Evolutionary conservation across 2,329 filamentous ascomycete species (phyloP).

Genomic region (Fusarium heterosporum): DNA sequence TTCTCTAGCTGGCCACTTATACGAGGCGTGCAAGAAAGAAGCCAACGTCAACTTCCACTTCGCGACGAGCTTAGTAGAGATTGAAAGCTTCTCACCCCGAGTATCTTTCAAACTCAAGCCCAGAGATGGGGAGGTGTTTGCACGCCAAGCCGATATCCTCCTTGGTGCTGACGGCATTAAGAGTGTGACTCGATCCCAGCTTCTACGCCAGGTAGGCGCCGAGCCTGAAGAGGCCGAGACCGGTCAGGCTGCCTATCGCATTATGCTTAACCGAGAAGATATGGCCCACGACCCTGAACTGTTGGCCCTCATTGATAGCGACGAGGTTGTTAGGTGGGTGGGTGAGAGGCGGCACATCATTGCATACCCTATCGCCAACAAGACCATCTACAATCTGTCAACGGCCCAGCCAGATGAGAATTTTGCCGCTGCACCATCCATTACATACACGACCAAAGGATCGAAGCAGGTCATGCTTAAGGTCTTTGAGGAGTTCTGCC

Average conservation of each 20-base stretch:
- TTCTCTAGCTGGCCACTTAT: slow-evolving; percentile 76
- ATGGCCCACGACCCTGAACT: slow-evolving; percentile 76
- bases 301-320: slow-evolving; percentile 66
- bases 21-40: slow-evolving; percentile 74
- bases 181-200: slow-evolving; percentile 58
- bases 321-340: slow-evolving; percentile 72
- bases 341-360: slow-evolving; percentile 76
- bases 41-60: slow-evolving; percentile 76
- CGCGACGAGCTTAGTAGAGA: slow-evolving; percentile 42
- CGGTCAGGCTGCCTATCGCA: slow-evolving; percentile 65
- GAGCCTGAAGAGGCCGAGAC: slow-evolving; percentile 60
- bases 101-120: slow-evolving; percentile 40
- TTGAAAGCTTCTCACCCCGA: slow-evolving; percentile 42
- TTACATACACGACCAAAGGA: slow-evolving; percentile 73
- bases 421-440: slow-evolving; percentile 59
- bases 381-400: slow-evolving; percentile 74
- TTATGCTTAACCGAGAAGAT: slow-evolving; percentile 64
- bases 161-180: slow-evolving; percentile 67
- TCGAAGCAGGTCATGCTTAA: slow-evolving; percentile 70
- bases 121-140: slow-evolving; percentile 29
- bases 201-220: slow-evolving; percentile 66
- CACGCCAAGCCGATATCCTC: slow-evolving; percentile 59
- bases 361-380: slow-evolving; percentile 72
- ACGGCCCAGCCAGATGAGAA: slow-evolving; percentile 71
- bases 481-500: slow-evolving; percentile 70